These are phyloP conservation scores for Funneliformis mosseae DNA, from an alignment of 192 early-diverging fungal genomes.

Conservation along the genomic window DNA sequence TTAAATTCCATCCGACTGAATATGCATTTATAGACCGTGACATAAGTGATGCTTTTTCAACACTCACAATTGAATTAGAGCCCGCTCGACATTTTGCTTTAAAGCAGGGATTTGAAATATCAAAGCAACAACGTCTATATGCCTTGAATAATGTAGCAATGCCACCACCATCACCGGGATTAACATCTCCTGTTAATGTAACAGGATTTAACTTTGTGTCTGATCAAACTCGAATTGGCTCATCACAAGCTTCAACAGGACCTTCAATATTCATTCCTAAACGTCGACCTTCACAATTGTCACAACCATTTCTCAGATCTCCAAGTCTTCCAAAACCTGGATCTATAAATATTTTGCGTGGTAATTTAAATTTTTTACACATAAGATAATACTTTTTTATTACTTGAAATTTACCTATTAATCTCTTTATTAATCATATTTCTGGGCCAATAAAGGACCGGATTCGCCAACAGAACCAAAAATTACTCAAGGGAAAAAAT, in stretches of 20 bases:
- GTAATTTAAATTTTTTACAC: background rate
- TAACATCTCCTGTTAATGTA: background rate
- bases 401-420: background rate
- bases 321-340: background rate
- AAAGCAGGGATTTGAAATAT: background rate
- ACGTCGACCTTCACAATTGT: background rate
- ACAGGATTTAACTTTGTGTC: slow-evolving; percentile 4
- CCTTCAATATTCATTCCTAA: slow-evolving; percentile 13
- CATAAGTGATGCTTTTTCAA: slow-evolving; percentile 24
- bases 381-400: background rate
- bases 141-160: slow-evolving; percentile 1
- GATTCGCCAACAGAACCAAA: slow-evolving; percentile 9
- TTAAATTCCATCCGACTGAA: slow-evolving; percentile 30
- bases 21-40: slow-evolving; percentile 29
- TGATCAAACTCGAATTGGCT: background rate
- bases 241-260: background rate
- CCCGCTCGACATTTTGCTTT: slow-evolving; percentile 18
- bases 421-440: too few relatives aligned
- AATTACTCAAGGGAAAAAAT: slow-evolving; percentile 33
- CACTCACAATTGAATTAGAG: background rate
- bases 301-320: background rate
- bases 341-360: background rate
- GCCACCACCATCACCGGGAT: background rate
- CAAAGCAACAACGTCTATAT: background rate
- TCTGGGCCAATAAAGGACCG: background rate